Base-by-base conservation (phyloP, 805 yeast genomes). In the Sungouiozyma ichnusensis region DNA sequence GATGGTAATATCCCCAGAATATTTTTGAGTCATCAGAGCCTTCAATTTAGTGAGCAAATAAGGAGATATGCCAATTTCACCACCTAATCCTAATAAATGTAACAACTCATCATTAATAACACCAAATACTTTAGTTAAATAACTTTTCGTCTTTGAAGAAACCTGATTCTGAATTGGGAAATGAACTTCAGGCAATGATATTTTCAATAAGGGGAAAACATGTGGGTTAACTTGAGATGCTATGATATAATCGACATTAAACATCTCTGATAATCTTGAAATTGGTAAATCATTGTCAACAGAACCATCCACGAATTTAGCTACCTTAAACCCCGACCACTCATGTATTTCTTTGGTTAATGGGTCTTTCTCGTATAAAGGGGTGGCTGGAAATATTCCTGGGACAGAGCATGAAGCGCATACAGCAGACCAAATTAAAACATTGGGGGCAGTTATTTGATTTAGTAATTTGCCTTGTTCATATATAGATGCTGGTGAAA, bases 161-260 rank as follows among this genome's bases (percentile, higher is more conserved):
- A 73, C 64, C 46, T 76, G 81, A 45, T 74, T 73, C 51, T 81
- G 85, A 35, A 77, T 64, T 48, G 74, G 80, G 6, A 85, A 85
- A 11, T 86, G 87, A 16, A 77, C 78, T 57, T 77, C 74, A 16
- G 79, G 75, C 3, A 79, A 71, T 0, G 87, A 77, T 41, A 79
- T 46, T 49, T 78, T 79, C 51, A 92, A 68, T 39, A 90, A 73
- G 0, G 98, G 98, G 2, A 84, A 85, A 14, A 92, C 94, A 58
- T 92, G 98, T 0, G 97, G 94, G 56, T 92, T 92, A 1, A 92
- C 98, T 60, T 92, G 99, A 37, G 95, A 90, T 0, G 97, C 98
- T 51, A 92, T 87, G 47, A 92, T 88, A 60, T 92, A 96, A 58
- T 92, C 95, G 24, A 92, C 96, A 55, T 92, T 90, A 61, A 92